Evolutionary conservation across 768 basidiomycete species (phyloP), one percentile per base, ranked within the genome.

Genomic region (Tubosaeta sp.): DNA sequence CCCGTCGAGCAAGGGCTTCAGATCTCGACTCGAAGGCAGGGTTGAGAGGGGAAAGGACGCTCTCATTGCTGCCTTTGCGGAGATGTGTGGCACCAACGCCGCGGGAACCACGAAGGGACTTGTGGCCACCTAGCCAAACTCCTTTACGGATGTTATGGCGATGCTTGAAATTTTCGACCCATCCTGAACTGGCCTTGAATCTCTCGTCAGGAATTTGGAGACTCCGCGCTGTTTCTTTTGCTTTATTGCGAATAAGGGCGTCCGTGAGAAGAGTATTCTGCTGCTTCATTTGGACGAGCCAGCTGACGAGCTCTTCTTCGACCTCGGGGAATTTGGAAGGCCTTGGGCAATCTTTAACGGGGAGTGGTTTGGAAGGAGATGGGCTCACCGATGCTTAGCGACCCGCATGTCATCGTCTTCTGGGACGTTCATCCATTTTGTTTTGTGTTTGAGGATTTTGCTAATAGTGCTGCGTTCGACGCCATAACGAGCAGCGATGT

Each of bases 401-500:
- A 82, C 74, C 46, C 77, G 76, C 53, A 80, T 72, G 52, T 74
- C 76, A 51, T 79, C 79, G 60, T 82, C 78, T 49, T 78, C 77
- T 13, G 78, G 75, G 35, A 87, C 76, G 57, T 78, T 82, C 63
- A 93, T 71, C 91, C 90, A 94, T 56, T 82, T 81, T n/a, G 77
- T 75, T 69, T 87, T 90, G 62, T 86, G 73, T 68, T 93, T 93
- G 57, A 94, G 76, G 55, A 92, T 93, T 71, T 94, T 94, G 70
- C 87, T 89, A 67, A 94, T 86, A n/a, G 92, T 94, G 71, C 90
- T 93, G 46, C 92, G 83, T 63, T 94, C 92, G 53, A 93, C 86
- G 44, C 81, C 80, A 64, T 86, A 94, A 29, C 72, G 70, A 11
- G 73, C 72, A 5, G 86, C 92, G 59, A 94, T 90, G 63, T 91